Evolutionary conservation across 2,329 filamentous ascomycete species (phyloP), one percentile per base, ranked within the genome.

Genomic region (Botrytis paeoniae): DNA sequence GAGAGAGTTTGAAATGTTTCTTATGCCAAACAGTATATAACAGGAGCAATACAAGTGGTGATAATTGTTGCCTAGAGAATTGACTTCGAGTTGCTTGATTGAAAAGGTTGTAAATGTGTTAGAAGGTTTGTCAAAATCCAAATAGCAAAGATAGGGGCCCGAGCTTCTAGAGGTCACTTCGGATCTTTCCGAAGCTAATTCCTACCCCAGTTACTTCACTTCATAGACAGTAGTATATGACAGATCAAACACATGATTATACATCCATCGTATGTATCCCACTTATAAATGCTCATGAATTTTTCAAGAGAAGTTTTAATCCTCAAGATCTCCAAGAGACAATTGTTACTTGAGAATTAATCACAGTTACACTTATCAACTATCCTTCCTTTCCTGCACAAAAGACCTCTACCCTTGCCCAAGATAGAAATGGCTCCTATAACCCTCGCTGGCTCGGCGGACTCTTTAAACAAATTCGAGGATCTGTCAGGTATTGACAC

Each of bases 401-500:
- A 10, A 37, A 32, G 41, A 59, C 22, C 29, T 70, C 6, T 68
- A 25, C n/a, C 48, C 22, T 16, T 32, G 39, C 48, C 29, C 35
- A n/a, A 68, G 25, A 14, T 43, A 22, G 73, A 74, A 57, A 79
- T 78, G 75, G 72, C 73, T 66, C 69, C 75, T 39, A 63, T 63
- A 51, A 61, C 74, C 32, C 39, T 72, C 12, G 64, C 74, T 35
- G 76, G 73, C 16, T 76, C 76, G 12, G 76, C 75, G 70, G 80
- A 81, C 68, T 75, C 77, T 25, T 75, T 69, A 29, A 81, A 81
- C 69, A 80, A 76, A n/a, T 81, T 80, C 71, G 80, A 80, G 69
- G 80, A 81, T 69, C 75, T 80, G 25, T 81, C 80, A 4, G 80
- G 80, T 22, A 75, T 81, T n/a, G 76, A 80, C 63, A 79, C 73